A percentile compares a stretch with the other conserved stretches of the same genome.
Conservation (phyloP, 306 rosid species). For the Gillenia trifoliata region DNA sequence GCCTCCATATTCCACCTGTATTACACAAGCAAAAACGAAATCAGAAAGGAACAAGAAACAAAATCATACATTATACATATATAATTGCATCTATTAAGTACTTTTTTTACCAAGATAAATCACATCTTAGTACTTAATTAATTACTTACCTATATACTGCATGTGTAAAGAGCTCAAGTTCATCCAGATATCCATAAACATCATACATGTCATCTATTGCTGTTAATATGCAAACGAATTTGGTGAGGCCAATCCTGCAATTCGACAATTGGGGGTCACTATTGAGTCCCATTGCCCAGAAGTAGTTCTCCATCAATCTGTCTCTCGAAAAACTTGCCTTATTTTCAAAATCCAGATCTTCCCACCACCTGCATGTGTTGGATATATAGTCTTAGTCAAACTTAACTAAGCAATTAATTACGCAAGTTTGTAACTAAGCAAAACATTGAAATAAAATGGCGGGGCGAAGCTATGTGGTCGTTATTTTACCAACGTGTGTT, state of each 20-base stretch:
- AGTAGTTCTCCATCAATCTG: slow-evolving; percentile 28
- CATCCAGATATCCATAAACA: slow-evolving; percentile 27
- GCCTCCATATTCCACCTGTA: slow-evolving; percentile 25
- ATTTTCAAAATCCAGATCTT: slow-evolving; percentile 17
- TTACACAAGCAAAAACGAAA: background rate
- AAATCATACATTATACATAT: too few species aligned
- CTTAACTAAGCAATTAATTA: too few species aligned
- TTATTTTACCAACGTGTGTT: too few species aligned
- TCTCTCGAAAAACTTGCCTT: slow-evolving; percentile 27
- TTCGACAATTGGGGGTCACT: slow-evolving; percentile 24
- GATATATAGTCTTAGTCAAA: too few species aligned
- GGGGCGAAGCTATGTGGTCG: too few species aligned
- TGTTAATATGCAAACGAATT: slow-evolving; percentile 29
- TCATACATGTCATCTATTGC: slow-evolving; percentile 33
- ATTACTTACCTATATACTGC: slow-evolving; percentile 14
- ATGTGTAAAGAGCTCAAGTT: slow-evolving; percentile 26
- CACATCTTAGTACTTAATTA: too few species aligned
- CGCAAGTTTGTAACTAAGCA: too few species aligned
- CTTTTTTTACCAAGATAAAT: too few species aligned
- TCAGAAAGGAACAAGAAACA: background rate
- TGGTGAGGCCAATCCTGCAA: slow-evolving; percentile 29
- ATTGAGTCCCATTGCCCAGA: slow-evolving; percentile 25
- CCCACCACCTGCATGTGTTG: slow-evolving; percentile 27
- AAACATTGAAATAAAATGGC: too few species aligned
- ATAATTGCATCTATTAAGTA: too few species aligned